These are phyloP conservation scores for Agroathelia rolfsii DNA, from an alignment of 1,284 basidiomycete genomes.

Conservation along the genomic window DNA sequence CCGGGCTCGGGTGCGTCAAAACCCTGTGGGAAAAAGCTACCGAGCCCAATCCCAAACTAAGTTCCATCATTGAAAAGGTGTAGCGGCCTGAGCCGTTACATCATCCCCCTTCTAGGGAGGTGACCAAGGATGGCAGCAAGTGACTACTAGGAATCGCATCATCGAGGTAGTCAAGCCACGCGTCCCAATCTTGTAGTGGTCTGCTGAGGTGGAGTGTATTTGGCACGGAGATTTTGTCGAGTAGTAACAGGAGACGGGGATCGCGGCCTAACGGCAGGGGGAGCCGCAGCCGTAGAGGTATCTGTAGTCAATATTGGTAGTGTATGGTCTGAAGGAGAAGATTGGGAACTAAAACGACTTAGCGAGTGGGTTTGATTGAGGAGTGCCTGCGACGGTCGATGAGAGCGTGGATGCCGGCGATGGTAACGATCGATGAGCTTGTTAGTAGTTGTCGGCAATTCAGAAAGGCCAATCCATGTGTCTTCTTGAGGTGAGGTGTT, in stretches of 20 bases:
- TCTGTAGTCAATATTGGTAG: neutral
- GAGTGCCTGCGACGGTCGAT: slow-evolving; percentile 17
- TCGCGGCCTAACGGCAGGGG: slow-evolving; percentile 1
- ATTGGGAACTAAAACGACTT: slow-evolving; percentile 1
- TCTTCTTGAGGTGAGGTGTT: slow-evolving; percentile 16
- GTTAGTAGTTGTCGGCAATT: slow-evolving; percentile 20
- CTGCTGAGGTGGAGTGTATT: slow-evolving; percentile 13
- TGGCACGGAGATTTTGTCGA: slow-evolving; percentile 8
- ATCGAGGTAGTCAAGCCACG: slow-evolving; percentile 12
- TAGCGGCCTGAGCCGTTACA: slow-evolving; percentile 8
- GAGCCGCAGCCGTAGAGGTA: neutral
- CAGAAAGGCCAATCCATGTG: slow-evolving; percentile 22
- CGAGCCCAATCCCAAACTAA: too few relatives aligned
- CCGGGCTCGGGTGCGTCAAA: too few relatives aligned
- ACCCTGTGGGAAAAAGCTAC: too few relatives aligned
- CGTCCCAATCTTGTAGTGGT: slow-evolving; percentile 17
- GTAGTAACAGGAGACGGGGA: slow-evolving; percentile 8
- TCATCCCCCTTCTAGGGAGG: slow-evolving; percentile 11
- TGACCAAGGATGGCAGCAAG: neutral
- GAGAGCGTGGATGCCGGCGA: slow-evolving; percentile 19
- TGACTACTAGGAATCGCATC: slow-evolving; percentile 6
- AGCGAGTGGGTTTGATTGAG: slow-evolving; percentile 2
- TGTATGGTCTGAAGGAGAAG: slow-evolving; percentile 2
- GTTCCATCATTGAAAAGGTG: too few relatives aligned
- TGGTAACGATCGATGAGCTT: slow-evolving; percentile 24